Evolutionary conservation across 2,329 filamentous ascomycete species (phyloP).

Genomic region (Paracorniculantispora psalliotae): DNA sequence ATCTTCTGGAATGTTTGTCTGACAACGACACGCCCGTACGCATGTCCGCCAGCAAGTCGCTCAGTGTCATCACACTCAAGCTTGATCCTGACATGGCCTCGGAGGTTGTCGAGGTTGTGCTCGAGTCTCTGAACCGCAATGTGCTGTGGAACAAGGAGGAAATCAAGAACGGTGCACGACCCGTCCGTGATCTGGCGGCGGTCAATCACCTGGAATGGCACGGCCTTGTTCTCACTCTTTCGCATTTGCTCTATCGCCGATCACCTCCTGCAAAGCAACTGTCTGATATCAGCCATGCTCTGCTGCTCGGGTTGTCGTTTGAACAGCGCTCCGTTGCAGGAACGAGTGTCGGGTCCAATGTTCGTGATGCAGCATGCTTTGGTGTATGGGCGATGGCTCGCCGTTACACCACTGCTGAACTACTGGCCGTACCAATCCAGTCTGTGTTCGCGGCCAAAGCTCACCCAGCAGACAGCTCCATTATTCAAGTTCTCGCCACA

Average conservation of each 20-base stretch:
- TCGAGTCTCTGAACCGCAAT: conserved; percentile 61
- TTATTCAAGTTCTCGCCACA: conserved; percentile 73
- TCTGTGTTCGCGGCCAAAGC: conserved; percentile 38
- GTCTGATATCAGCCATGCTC: conserved; percentile 66
- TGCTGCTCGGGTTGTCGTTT: conserved; percentile 77
- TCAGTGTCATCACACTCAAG: conserved; percentile 80
- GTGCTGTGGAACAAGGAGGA: conserved; percentile 47
- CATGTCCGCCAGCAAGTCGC: conserved; percentile 84
- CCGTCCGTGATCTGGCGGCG: conserved; percentile 59
- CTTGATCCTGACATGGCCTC: conserved; percentile 74
- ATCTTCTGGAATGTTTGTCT: conserved; percentile 69
- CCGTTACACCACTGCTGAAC: conserved; percentile 75
- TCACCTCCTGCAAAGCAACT: conserved; percentile 70
- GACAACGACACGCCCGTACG: conserved; percentile 91
- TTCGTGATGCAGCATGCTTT: conserved; percentile 92
- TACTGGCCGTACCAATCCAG: conserved; percentile 56
- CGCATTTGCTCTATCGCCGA: conserved; percentile 79
- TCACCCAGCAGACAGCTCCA: conserved; percentile 35
- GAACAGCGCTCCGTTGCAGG: conserved; percentile 84
- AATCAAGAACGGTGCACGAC: conserved; percentile 26
- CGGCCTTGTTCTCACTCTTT: conserved; percentile 80
- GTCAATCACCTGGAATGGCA: conserved; percentile 88
- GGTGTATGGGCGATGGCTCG: conserved; percentile 90
- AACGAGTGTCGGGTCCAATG: conserved; percentile 80
- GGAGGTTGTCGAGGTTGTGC: conserved; percentile 81